Conservation (phyloP, 2,329 filamentous ascomycete species). For the Ambrosiella cleistominuta region DNA sequence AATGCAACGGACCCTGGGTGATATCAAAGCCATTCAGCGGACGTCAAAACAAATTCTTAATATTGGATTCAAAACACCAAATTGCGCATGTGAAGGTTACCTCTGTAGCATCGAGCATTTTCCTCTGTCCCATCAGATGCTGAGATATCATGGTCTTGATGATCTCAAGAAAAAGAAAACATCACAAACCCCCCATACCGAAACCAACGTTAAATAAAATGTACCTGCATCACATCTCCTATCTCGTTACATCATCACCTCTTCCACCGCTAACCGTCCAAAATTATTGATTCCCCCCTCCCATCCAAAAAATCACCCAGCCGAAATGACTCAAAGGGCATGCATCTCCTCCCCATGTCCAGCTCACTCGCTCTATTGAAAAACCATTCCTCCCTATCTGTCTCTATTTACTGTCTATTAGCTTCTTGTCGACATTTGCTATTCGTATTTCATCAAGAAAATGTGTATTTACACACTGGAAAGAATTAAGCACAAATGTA, state of each 20-base stretch:
- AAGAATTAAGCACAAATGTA: too few relatives aligned
- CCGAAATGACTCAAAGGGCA: background rate
- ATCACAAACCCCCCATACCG: too few relatives aligned
- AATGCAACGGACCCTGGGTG: background rate
- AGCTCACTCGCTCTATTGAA: background rate
- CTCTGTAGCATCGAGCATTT: too few relatives aligned
- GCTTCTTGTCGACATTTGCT: too few relatives aligned
- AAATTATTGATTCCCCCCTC: background rate
- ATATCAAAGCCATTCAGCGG: too few relatives aligned
- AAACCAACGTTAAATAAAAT: background rate
- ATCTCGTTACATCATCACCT: background rate
- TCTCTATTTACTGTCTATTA: background rate
- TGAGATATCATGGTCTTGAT: too few relatives aligned
- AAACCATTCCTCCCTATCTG: background rate
- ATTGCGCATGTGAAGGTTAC: too few relatives aligned
- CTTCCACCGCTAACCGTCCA: background rate
- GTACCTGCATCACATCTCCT: background rate
- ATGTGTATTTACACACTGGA: too few relatives aligned
- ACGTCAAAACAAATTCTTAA: background rate
- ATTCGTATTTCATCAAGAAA: too few relatives aligned
- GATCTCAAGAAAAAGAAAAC: too few relatives aligned
- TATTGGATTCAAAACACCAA: background rate
- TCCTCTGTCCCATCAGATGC: too few relatives aligned
- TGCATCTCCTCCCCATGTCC: background rate
- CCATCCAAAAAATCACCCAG: background rate